phyloP scores from a whole-genome alignment of 345 rosid species.

The Acer saccharum region DNA sequence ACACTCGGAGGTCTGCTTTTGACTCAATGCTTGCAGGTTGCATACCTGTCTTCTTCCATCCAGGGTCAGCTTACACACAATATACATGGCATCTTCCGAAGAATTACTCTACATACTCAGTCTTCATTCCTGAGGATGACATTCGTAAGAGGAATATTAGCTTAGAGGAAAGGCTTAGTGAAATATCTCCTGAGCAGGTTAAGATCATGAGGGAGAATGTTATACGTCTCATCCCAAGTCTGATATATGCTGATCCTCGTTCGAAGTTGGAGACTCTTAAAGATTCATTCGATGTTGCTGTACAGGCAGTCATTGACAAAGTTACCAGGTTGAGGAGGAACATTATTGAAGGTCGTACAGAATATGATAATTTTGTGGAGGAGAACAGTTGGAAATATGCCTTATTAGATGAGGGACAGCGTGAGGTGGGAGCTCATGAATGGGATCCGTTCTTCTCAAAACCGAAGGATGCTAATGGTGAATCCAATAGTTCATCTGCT shows the following conservation, averaged over 20 bases:
- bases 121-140: constrained; percentile 83
- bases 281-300: constrained; percentile 88
- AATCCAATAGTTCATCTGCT: constrained; percentile 51
- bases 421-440: constrained; percentile 74
- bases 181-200: constrained; percentile 73
- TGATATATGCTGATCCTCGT: constrained; percentile 81
- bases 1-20: constrained; percentile 85
- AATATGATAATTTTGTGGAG: constrained; percentile 78
- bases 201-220: constrained; percentile 75
- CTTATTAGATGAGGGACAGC: constrained; percentile 75
- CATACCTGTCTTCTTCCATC: constrained; percentile 91
- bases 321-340: constrained; percentile 85
- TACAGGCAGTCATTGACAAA: constrained; percentile 71
- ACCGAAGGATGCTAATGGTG: constrained; percentile 60
- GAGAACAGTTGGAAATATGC: constrained; percentile 95
- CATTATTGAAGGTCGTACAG: constrained; percentile 65
- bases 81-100: constrained; percentile 93
- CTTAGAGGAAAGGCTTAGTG: constrained; percentile 71
- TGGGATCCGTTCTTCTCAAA: constrained; percentile 98
- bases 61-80: constrained; percentile 88
- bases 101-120: constrained; percentile 78
- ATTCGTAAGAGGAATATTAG: constrained; percentile 68
- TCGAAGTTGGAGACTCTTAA: constrained; percentile 58
- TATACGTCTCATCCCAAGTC: constrained; percentile 65
- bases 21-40: constrained; percentile 90